Evolutionary conservation across 495 filamentous ascomycete genomes (phyloP).

Genomic region (Delitschia confertaspora): DNA sequence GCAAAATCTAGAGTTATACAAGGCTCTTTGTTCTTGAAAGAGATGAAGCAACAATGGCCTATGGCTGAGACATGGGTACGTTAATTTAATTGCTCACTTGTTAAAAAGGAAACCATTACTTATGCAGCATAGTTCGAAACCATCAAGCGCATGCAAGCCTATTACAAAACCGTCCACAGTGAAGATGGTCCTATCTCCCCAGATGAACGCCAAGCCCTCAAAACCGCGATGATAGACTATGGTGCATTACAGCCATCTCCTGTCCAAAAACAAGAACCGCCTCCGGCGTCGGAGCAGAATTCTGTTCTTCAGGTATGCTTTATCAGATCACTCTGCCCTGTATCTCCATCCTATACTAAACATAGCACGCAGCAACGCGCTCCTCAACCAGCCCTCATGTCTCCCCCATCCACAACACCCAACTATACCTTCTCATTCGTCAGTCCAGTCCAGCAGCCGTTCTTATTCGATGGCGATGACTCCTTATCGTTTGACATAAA

Average conservation of each 20-base stretch:
- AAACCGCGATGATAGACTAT: slow-evolving; percentile 29
- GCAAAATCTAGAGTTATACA: slow-evolving; percentile 23
- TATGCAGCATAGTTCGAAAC: slow-evolving; percentile 23
- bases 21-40: slow-evolving; percentile 28
- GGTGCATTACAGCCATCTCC: slow-evolving; percentile 28
- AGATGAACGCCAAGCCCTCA: slow-evolving; percentile 25
- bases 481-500: slow-evolving; percentile 13
- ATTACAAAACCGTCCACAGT: slow-evolving; percentile 20
- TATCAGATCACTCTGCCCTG: neutral
- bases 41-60: slow-evolving; percentile 30
- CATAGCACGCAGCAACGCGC: neutral
- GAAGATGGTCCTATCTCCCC: slow-evolving; percentile 25
- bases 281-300: neutral
- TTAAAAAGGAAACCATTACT: neutral
- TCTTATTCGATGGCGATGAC: slow-evolving; percentile 11
- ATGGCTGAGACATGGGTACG: slow-evolving; percentile 30
- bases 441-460: slow-evolving; percentile 1
- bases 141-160: slow-evolving; percentile 31
- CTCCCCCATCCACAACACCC: slow-evolving; percentile 11
- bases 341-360: neutral
- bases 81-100: neutral
- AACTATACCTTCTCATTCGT: slow-evolving; percentile 4
- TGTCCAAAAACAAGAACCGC: slow-evolving; percentile 17
- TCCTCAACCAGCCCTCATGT: slow-evolving; percentile 1
- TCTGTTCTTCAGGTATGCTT: slow-evolving; percentile 1